Percentiles rank a stretch among this genome's conserved stretches.
Evolutionary conservation across 1,139 yeast species (phyloP).

Genomic region (Yamadazyma buinensis): DNA sequence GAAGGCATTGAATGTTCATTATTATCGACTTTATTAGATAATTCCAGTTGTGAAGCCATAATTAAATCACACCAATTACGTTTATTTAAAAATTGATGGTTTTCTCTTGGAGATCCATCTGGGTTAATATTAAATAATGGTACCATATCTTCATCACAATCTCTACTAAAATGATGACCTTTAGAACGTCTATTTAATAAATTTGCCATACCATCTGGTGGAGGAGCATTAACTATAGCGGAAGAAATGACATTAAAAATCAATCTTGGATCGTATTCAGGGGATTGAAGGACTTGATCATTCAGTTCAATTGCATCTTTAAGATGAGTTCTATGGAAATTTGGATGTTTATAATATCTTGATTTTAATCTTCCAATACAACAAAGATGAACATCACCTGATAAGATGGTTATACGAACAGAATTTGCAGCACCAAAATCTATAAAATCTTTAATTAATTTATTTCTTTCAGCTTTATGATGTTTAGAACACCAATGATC

Average conservation of each 20-base stretch:
- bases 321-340: constrained; percentile 23
- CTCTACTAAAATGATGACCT: constrained; percentile 59
- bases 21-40: constrained; percentile 3
- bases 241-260: constrained; percentile 83
- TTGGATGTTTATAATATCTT: constrained; percentile 46
- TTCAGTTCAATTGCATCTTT: constrained; percentile 33
- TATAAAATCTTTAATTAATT: constrained; percentile 51
- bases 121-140: constrained; percentile 65
- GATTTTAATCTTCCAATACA: constrained; percentile 77
- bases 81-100: constrained; percentile 64
- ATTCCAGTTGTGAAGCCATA: constrained; percentile 18
- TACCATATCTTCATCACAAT: constrained; percentile 77
- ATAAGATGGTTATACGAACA: constrained; percentile 74
- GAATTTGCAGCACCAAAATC: constrained; percentile 61
- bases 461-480: constrained; percentile 77
- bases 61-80: constrained; percentile 69
- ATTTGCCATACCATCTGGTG: constrained; percentile 81
- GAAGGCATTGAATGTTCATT: constrained; percentile 23
- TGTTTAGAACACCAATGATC: constrained; percentile 95
- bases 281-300: constrained; percentile 38
- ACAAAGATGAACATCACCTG: constrained; percentile 93
- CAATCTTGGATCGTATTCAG: constrained; percentile 69
- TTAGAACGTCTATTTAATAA: constrained; percentile 63
- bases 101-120: constrained; percentile 51
- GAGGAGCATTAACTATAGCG: constrained; percentile 90